phyloP scores from a whole-genome alignment of 345 rosid species.

The Eucalyptus tenuipes region DNA sequence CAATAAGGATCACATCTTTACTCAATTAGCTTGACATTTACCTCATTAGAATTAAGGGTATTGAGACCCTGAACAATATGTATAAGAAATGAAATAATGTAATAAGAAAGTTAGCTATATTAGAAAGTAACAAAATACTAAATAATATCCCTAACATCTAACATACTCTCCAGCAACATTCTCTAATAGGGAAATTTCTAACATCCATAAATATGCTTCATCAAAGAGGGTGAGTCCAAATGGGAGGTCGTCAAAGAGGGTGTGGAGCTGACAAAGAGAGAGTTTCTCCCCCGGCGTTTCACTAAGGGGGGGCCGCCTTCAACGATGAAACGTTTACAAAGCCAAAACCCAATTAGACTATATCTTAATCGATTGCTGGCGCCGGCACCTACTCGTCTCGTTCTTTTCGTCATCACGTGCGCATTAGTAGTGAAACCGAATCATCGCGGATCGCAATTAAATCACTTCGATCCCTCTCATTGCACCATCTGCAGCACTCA shows the following conservation, averaged over 20 bases:
- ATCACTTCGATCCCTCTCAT: too few species aligned
- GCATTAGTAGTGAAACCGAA: conserved; percentile 56
- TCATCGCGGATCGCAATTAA: background rate
- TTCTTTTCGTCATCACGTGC: background rate
- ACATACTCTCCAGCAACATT: background rate
- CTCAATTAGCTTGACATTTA: background rate
- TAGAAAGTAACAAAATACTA: background rate
- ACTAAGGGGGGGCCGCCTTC: background rate
- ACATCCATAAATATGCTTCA: background rate
- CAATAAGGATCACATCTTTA: background rate
- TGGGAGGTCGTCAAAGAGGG: too few species aligned
- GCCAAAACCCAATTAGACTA: background rate
- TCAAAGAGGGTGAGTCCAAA: too few species aligned
- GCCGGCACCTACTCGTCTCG: background rate
- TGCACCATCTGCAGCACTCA: too few species aligned
- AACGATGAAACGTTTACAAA: background rate
- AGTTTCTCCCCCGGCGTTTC: background rate
- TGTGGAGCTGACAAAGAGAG: background rate
- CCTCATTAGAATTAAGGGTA: background rate
- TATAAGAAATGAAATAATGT: background rate
- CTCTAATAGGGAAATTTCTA: background rate
- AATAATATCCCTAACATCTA: background rate
- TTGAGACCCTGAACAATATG: background rate
- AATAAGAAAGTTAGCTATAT: background rate
- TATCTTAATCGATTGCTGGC: background rate